Evolutionary conservation across 306 rosid species (phyloP).

Genomic region (Erythrophleum fordii): DNA sequence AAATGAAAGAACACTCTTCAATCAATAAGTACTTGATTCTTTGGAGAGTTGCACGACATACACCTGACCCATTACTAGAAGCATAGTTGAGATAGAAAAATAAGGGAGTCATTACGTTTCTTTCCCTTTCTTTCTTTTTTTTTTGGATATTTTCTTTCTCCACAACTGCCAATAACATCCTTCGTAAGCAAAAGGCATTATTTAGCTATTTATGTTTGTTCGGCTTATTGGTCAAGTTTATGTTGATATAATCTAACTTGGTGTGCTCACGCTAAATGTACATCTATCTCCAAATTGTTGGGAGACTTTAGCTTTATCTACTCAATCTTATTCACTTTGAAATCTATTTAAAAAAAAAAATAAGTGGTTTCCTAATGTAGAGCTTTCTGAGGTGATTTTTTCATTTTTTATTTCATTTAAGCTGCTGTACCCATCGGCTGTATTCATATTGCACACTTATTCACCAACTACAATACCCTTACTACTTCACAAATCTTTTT

Average conservation of each 20-base stretch:
- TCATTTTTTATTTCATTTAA: neutral
- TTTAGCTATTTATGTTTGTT: neutral
- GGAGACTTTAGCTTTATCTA: neutral
- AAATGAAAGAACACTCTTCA: too few relatives aligned
- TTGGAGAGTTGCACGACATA: conserved; percentile 97
- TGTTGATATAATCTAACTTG: neutral
- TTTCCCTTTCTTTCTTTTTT: too few relatives aligned
- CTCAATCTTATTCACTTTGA: neutral
- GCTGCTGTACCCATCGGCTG: neutral
- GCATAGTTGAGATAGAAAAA: conserved; percentile 95
- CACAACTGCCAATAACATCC: neutral
- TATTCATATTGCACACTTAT: neutral
- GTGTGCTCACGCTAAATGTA: neutral
- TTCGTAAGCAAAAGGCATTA: neutral
- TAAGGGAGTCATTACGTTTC: conserved; percentile 45
- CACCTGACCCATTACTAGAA: conserved; percentile 97
- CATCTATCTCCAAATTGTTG: too few relatives aligned
- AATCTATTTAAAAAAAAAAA: neutral
- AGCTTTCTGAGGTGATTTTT: neutral
- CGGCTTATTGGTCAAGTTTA: neutral
- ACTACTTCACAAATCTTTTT: neutral
- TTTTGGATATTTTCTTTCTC: neutral
- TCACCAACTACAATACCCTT: neutral
- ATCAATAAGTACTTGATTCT: conserved; percentile 95
- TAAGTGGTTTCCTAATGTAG: neutral